Percentiles rank a stretch among this genome's conserved stretches.
Evolutionary conservation across 306 rosid species (phyloP).

Genomic region (Fragaria nilgerrensis): DNA sequence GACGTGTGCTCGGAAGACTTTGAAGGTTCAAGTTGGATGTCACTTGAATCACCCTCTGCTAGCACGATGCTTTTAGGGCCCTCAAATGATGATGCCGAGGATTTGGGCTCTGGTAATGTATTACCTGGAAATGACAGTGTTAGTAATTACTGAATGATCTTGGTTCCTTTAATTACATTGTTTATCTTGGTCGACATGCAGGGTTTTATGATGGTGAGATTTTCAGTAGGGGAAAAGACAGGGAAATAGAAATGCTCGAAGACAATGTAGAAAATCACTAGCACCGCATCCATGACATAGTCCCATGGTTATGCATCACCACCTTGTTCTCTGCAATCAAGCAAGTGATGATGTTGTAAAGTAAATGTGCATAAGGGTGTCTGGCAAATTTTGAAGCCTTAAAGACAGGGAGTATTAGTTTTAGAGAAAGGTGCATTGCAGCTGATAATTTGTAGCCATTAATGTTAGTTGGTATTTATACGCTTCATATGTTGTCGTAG

Average conservation of each 20-base stretch:
- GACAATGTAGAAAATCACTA: slow-evolving; percentile 42
- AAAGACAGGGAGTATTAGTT: slow-evolving; percentile 2
- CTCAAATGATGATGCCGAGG: slow-evolving; percentile 61
- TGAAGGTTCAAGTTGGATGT: slow-evolving; percentile 60
- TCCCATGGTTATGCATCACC: slow-evolving; percentile 14
- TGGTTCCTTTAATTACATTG: slow-evolving; percentile 13
- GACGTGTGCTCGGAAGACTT: slow-evolving; percentile 51
- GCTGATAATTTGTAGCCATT: slow-evolving; percentile 9
- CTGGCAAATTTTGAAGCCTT: slow-evolving; percentile 7
- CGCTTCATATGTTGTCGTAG: background rate
- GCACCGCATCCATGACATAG: slow-evolving; percentile 19
- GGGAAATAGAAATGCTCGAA: slow-evolving; percentile 47
- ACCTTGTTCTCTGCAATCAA: slow-evolving; percentile 3
- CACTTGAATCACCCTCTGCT: slow-evolving; percentile 52
- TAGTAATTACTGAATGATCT: background rate
- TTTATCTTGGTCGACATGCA: slow-evolving; percentile 34
- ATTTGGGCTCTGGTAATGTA: slow-evolving; percentile 56
- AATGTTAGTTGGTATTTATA: background rate
- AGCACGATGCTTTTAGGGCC: slow-evolving; percentile 50
- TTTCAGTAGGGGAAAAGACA: slow-evolving; percentile 46
- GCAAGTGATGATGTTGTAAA: slow-evolving; percentile 7
- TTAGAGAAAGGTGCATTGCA: slow-evolving; percentile 7
- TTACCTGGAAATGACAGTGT: slow-evolving; percentile 22
- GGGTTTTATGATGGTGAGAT: slow-evolving; percentile 81
- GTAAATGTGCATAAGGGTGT: slow-evolving; percentile 11